phyloP scores from a whole-genome alignment of 2,329 filamentous ascomycete genomes.

The Trichoderma endophyticum region DNA sequence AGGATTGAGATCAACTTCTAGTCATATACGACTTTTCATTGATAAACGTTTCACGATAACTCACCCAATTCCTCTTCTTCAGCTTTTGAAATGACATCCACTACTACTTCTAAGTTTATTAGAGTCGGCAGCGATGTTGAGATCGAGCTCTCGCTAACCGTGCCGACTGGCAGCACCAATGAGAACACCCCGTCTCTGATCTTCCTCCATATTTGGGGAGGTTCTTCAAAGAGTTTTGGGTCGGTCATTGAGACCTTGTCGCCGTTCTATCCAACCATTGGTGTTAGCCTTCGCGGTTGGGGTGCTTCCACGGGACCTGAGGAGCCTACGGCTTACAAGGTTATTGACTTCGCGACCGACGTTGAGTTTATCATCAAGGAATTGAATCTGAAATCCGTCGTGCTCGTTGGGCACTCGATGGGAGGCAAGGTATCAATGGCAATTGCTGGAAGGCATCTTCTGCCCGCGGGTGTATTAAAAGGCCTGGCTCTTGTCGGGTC shows the following conservation, averaged over 20 bases:
- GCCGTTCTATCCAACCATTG: neutral
- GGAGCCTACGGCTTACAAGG: neutral
- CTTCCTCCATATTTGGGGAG: neutral
- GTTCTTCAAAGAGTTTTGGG: neutral
- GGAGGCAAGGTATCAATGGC: neutral
- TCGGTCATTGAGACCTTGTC: neutral
- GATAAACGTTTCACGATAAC: accelerated
- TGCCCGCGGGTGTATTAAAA: neutral
- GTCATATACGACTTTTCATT: neutral
- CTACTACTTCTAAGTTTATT: neutral
- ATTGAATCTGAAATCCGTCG: neutral
- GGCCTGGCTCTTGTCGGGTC: neutral
- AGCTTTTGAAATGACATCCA: neutral
- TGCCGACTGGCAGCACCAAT: neutral
- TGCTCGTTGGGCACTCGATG: neutral
- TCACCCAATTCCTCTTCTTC: neutral
- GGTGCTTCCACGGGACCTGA: neutral
- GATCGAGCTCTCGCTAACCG: neutral
- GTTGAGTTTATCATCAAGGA: neutral
- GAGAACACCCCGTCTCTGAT: neutral
- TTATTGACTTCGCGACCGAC: neutral
- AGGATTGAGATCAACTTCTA: neutral
- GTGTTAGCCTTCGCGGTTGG: neutral
- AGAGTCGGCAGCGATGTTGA: neutral
- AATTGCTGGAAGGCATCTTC: neutral